Evolutionary conservation across 148 eudicot genomes (phyloP), one percentile per base, ranked within the genome.

Genomic region (Drosera capensis): DNA sequence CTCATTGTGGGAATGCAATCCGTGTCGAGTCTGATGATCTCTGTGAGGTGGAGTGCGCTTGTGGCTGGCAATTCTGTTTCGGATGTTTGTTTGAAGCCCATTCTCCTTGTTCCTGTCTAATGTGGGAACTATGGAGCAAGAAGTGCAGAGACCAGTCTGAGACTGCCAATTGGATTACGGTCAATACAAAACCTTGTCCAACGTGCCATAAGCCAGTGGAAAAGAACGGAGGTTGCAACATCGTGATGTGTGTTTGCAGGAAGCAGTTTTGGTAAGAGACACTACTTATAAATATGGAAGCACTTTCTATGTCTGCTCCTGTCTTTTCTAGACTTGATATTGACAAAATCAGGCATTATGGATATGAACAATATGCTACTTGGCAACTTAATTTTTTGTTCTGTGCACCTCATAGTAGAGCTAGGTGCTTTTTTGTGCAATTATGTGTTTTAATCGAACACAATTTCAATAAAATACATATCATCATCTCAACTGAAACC

Each of bases 1-100:
- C 93, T 16, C 93, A 78, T 42, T 82, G 93, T 55, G 86, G 93
- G 25, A 82, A 74, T 74, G 93, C 93, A 7, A 78, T 78, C 20
- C 71, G 93, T 22, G 74, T 70, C 5, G 77, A 77, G 52, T 64
- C 56, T 38, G 92, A 74, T 46, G 72, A 64, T 37, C 62, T 74
- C 23, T 62, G 66, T 16, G 93, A 82, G 68, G 85, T 81, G 16
- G 77, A 68, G 55, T 82, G 93, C 62, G 68, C 72, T 8, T 82
- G 93, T 65, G 82, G 93, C 42, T 36, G 64, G 22, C 79, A 82
- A 49, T 78, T 78, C 62, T 82, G 93, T 68, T 82, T 82, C 53
- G 72, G 70, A 51, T 82, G 86, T 44, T 56, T 57, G 14, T 68
- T 59, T n/a, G 82, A 74, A 60, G 71, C 82, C 2, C 93, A 82